Evolutionary conservation across 345 rosid species (phyloP).

Genomic region (Durio zibethinus): DNA sequence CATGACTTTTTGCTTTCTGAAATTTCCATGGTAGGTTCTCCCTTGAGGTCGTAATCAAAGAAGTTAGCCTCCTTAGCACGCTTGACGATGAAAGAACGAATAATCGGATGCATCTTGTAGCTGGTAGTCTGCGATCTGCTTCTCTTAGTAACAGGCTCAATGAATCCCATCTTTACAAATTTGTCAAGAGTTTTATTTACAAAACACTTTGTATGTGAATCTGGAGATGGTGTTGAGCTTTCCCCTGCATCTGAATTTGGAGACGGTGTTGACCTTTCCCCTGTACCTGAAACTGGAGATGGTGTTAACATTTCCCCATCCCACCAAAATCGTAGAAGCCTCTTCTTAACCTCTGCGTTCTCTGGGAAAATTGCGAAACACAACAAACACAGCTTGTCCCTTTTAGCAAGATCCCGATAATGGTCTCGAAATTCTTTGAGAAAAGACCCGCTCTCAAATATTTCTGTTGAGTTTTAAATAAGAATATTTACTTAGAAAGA

Average conservation of each 20-base stretch:
- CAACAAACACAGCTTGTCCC: conserved; percentile 25
- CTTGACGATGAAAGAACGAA: conserved; percentile 36
- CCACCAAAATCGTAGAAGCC: conserved; percentile 52
- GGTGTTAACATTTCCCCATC: conserved; percentile 30
- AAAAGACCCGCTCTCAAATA: not conserved
- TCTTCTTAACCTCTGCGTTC: conserved; percentile 38
- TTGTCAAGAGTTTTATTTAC: not conserved
- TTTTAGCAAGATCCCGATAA: not conserved
- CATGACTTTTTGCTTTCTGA: conserved; percentile 22
- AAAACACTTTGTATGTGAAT: not conserved
- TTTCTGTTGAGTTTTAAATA: too few relatives aligned
- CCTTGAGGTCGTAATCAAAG: conserved; percentile 17
- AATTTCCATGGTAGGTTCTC: conserved; percentile 20
- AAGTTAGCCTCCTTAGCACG: conserved; percentile 24
- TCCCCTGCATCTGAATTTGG: too few relatives aligned
- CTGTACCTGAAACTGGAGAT: accelerated
- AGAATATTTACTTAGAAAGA: too few relatives aligned
- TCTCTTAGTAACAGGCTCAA: conserved; percentile 32
- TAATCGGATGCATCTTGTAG: conserved; percentile 40
- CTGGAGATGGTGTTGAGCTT: too few relatives aligned
- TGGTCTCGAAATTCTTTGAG: not conserved
- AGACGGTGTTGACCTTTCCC: too few relatives aligned
- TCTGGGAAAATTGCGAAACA: conserved; percentile 47
- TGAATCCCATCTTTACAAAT: conserved; percentile 22
- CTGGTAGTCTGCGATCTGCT: conserved; percentile 15